Conservation (phyloP, 2,329 filamentous ascomycete species). For the Trichoderma sp. region DNA sequence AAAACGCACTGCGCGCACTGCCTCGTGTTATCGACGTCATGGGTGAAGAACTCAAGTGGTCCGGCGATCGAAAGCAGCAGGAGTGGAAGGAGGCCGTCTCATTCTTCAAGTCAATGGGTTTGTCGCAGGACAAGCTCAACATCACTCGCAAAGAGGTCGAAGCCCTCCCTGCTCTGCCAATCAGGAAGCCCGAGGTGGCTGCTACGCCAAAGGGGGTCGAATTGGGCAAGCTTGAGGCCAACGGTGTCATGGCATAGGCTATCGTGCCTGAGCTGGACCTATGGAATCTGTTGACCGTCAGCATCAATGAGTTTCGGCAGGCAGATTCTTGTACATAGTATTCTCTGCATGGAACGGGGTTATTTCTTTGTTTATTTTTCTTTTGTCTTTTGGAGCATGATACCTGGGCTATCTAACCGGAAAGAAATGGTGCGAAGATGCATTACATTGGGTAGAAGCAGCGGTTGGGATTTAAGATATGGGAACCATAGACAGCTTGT, state of each 20-base stretch:
- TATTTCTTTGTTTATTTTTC: background rate
- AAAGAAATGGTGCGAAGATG: background rate
- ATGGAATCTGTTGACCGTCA: background rate
- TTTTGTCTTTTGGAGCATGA: constrained; percentile 5
- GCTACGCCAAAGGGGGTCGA: background rate
- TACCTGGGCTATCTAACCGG: constrained; percentile 6
- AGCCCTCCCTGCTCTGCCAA: constrained; percentile 7
- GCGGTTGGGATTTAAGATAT: background rate
- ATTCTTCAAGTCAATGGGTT: constrained; percentile 50
- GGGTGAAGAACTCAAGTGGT: constrained; percentile 69
- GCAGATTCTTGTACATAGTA: constrained; percentile 5
- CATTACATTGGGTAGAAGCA: constrained; percentile 6
- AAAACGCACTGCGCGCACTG: constrained; percentile 68
- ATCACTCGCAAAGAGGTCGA: constrained; percentile 29
- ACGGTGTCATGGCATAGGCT: constrained; percentile 6
- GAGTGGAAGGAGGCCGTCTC: constrained; percentile 55
- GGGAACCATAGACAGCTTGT: constrained; percentile 1
- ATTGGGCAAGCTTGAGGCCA: constrained; percentile 14
- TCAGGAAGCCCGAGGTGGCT: background rate
- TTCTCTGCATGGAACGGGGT: background rate
- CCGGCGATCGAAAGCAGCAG: constrained; percentile 54
- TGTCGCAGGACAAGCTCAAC: constrained; percentile 33
- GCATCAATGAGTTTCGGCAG: background rate
- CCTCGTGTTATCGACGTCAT: constrained; percentile 72
- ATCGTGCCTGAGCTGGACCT: background rate